phyloP scores from a whole-genome alignment of 106 monocot species.

The Apostasia shenzhenica region DNA sequence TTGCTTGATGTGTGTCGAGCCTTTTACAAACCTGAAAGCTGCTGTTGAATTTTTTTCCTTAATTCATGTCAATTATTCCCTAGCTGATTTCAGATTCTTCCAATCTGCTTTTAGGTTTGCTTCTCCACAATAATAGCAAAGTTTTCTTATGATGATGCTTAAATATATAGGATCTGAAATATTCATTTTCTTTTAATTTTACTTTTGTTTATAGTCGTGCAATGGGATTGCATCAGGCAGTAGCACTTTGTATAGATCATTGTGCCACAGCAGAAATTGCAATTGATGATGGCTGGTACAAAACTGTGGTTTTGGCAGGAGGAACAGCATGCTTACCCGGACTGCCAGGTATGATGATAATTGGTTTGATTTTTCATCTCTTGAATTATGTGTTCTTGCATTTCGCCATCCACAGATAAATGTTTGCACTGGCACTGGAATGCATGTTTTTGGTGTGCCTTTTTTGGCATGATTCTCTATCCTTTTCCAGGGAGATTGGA shows the following conservation, averaged over 20 bases:
- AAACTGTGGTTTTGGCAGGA: constrained; percentile 84
- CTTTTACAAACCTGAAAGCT: too few relatives aligned
- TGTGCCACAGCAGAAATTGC: constrained; percentile 47
- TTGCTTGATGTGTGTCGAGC: too few relatives aligned
- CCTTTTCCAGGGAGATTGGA: constrained; percentile 68
- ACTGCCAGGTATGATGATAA: constrained; percentile 50
- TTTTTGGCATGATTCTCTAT: background rate
- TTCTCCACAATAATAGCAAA: too few relatives aligned
- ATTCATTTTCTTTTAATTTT: too few relatives aligned
- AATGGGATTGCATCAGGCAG: constrained; percentile 85
- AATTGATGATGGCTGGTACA: constrained; percentile 75
- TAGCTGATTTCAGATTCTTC: too few relatives aligned
- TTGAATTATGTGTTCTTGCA: background rate
- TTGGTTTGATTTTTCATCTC: background rate
- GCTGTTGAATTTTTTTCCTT: too few relatives aligned
- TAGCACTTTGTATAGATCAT: constrained; percentile 90
- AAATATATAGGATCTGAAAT: too few relatives aligned
- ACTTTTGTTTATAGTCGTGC: constrained; percentile 34
- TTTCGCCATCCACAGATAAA: background rate
- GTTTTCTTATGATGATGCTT: too few relatives aligned
- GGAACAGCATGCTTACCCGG: constrained; percentile 89
- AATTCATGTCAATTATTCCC: too few relatives aligned
- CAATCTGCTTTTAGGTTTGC: too few relatives aligned
- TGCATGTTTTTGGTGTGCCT: background rate
- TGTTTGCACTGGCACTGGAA: too few relatives aligned